These are phyloP conservation scores for Pseudocercospora musae DNA, from an alignment of 2,329 filamentous ascomycete species.

Conservation along the genomic window DNA sequence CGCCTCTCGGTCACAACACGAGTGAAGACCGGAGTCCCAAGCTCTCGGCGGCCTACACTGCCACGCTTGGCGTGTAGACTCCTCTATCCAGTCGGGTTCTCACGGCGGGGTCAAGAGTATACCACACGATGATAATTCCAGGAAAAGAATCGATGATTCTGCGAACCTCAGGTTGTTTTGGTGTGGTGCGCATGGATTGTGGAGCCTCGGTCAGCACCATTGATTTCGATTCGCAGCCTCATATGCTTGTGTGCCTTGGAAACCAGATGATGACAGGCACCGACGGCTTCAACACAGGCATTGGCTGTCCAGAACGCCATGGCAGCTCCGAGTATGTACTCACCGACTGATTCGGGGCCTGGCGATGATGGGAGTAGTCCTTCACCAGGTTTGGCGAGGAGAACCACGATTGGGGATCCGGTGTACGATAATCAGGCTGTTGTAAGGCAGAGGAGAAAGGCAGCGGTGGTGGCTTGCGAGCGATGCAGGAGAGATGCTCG, in stretches of 20 bases:
- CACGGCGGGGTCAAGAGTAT: not conserved
- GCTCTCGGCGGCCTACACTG: not conserved
- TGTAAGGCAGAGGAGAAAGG: slow-evolving; percentile 13
- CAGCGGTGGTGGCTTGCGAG: not conserved
- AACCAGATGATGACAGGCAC: slow-evolving; percentile 3
- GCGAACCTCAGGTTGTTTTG: not conserved
- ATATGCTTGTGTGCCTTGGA: slow-evolving; percentile 10
- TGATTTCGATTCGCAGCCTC: not conserved
- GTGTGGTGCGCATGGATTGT: not conserved
- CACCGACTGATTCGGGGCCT: slow-evolving; percentile 3
- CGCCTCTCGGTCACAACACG: not conserved
- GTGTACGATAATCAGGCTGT: slow-evolving; percentile 16
- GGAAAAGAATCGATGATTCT: not conserved
- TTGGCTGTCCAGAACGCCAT: slow-evolving; percentile 7
- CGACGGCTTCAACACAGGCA: not conserved
- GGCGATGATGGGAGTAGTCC: slow-evolving; percentile 3
- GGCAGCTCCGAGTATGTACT: slow-evolving; percentile 6
- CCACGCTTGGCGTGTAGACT: not conserved
- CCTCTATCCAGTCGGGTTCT: not conserved
- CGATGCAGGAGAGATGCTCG: too few species aligned
- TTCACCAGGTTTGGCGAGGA: slow-evolving; percentile 10
- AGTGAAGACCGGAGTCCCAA: not conserved
- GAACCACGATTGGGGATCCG: slow-evolving; percentile 20
- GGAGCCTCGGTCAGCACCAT: not conserved
- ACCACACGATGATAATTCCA: not conserved